A percentile compares a stretch with the other conserved stretches of the same genome.
Conservation (phyloP, 768 basidiomycete genomes). For the Lentinula boryana region DNA sequence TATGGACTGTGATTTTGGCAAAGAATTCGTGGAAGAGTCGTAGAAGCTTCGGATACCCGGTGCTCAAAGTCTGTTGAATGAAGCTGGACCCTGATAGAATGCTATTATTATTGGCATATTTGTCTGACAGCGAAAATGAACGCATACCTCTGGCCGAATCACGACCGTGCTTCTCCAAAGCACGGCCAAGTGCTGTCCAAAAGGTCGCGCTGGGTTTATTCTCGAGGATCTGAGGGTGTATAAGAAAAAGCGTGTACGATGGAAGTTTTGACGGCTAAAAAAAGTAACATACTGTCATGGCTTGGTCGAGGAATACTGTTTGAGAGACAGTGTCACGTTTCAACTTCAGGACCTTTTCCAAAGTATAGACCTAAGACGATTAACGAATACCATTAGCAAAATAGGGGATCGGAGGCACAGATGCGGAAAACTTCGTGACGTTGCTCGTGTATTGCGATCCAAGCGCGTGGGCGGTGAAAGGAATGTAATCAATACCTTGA, state of each 20-base stretch:
- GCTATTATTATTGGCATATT: not conserved
- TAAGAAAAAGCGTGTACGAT: not conserved
- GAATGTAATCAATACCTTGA: slow-evolving; percentile 52
- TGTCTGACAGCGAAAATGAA: not conserved
- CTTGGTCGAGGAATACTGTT: slow-evolving; percentile 82
- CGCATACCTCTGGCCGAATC: slow-evolving; percentile 72
- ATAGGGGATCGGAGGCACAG: not conserved
- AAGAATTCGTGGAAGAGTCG: slow-evolving; percentile 97
- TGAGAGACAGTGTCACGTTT: slow-evolving; percentile 82
- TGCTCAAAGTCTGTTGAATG: slow-evolving; percentile 81
- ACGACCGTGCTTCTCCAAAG: slow-evolving; percentile 76
- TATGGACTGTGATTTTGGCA: slow-evolving; percentile 89
- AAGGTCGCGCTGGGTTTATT: slow-evolving; percentile 88
- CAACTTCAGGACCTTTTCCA: slow-evolving; percentile 88
- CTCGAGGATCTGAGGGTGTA: slow-evolving; percentile 61
- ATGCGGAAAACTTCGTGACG: not conserved
- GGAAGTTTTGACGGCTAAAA: not conserved
- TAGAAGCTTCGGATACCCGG: slow-evolving; percentile 82
- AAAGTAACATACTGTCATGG: slow-evolving; percentile 66
- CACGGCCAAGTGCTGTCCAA: slow-evolving; percentile 77
- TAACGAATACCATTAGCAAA: not conserved
- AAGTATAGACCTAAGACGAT: slow-evolving; percentile 73
- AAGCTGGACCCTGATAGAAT: slow-evolving; percentile 68
- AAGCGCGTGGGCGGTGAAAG: not conserved
- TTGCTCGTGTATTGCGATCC: not conserved